Evolutionary conservation across 805 yeast genomes (phyloP).

Genomic region (Lachancea kluyveri): DNA sequence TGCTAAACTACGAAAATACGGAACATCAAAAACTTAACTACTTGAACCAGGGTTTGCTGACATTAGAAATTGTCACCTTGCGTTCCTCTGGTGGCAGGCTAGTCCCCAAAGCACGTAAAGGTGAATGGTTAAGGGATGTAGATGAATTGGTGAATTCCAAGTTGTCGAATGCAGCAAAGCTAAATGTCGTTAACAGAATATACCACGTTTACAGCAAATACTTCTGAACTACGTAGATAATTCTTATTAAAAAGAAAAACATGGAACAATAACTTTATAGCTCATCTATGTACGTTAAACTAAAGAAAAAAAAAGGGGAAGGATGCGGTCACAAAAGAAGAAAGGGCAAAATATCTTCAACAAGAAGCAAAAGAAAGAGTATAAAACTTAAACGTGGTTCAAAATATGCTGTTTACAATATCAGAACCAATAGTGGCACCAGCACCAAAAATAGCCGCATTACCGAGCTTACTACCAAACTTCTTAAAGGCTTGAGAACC

Average conservation of each 20-base stretch:
- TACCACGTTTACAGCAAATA: slow-evolving; percentile 52
- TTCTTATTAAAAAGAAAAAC: not conserved
- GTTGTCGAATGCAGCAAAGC: slow-evolving; percentile 34
- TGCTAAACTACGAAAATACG: slow-evolving; percentile 33
- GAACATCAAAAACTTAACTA: slow-evolving; percentile 16
- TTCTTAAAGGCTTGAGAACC: slow-evolving; percentile 39
- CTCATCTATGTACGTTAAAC: slow-evolving; percentile 1
- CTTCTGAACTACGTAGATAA: too few relatives aligned
- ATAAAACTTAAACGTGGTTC: slow-evolving; percentile 9
- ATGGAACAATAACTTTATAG: not conserved
- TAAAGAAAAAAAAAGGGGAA: not conserved
- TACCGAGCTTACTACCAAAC: slow-evolving; percentile 76
- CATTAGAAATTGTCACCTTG: slow-evolving; percentile 60
- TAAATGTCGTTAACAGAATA: slow-evolving; percentile 47
- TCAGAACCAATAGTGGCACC: slow-evolving; percentile 92
- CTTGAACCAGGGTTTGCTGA: slow-evolving; percentile 49
- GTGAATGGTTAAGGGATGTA: slow-evolving; percentile 59
- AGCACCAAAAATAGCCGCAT: slow-evolving; percentile 94
- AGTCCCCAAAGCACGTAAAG: slow-evolving; percentile 43
- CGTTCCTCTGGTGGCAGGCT: slow-evolving; percentile 42
- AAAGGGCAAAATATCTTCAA: slow-evolving; percentile 1
- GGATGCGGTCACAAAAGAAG: not conserved
- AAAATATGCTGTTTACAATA: slow-evolving; percentile 67
- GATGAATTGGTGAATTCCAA: slow-evolving; percentile 47
- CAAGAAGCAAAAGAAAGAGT: not conserved